Percentiles rank a stretch among this genome's conserved stretches.
Evolutionary conservation across 129 eudicot species (phyloP).

Genomic region (Tanacetum coccineum): DNA sequence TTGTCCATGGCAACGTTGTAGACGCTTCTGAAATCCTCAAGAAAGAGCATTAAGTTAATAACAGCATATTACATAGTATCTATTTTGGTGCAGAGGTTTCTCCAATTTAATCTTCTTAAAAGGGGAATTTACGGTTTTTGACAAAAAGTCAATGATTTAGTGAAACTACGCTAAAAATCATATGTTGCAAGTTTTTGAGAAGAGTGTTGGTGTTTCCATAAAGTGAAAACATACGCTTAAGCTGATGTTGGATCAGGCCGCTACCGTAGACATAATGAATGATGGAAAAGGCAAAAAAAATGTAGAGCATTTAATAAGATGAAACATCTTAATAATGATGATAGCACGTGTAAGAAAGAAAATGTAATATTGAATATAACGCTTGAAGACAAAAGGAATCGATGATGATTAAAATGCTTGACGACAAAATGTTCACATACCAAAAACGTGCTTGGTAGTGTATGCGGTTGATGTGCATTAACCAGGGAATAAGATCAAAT

Average conservation of each 20-base stretch:
- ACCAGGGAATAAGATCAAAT: too few species aligned
- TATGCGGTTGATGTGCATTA: too few species aligned
- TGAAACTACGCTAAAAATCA: not conserved
- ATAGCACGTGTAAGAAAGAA: not conserved
- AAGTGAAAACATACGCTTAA: too few species aligned
- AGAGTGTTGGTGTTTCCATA: not conserved
- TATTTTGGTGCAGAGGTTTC: not conserved
- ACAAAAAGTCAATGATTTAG: not conserved
- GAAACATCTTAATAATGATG: not conserved
- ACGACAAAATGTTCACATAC: not conserved
- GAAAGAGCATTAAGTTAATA: slow-evolving; percentile 25
- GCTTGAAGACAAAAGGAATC: not conserved
- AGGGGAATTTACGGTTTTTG: not conserved
- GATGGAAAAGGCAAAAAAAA: not conserved
- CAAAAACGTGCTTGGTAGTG: not conserved
- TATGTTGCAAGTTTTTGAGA: not conserved
- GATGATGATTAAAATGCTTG: not conserved
- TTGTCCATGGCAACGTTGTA: slow-evolving; percentile 81
- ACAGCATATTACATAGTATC: not conserved
- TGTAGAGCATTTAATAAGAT: not conserved
- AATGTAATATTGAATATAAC: not conserved
- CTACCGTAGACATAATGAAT: not conserved
- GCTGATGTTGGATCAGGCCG: not conserved
- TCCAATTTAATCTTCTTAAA: not conserved
- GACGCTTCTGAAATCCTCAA: slow-evolving; percentile 74